Percentiles rank a stretch among this genome's conserved stretches.
These are phyloP conservation scores for Tylopilus sp. DNA, from an alignment of 768 basidiomycete genomes.

Conservation along the genomic window DNA sequence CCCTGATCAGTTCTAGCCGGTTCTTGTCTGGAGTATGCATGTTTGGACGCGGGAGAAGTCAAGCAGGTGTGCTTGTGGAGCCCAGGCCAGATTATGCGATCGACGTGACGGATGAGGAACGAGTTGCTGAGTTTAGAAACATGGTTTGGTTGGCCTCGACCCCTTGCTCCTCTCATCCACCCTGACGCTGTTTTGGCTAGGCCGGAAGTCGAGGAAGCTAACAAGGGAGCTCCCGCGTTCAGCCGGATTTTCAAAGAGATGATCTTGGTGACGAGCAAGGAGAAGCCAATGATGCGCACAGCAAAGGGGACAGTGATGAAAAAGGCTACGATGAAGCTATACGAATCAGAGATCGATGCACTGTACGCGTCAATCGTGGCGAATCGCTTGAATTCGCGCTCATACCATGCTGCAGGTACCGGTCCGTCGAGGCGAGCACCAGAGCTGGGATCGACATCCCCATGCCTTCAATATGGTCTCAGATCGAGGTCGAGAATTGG, in stretches of 20 bases:
- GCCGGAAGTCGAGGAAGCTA: slow-evolving; percentile 41
- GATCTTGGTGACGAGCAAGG: slow-evolving; percentile 43
- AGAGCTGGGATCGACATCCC: slow-evolving; percentile 21
- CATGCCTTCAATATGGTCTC: slow-evolving; percentile 24
- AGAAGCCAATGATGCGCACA: slow-evolving; percentile 42
- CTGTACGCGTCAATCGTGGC: slow-evolving; percentile 29
- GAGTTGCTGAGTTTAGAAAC: slow-evolving; percentile 34
- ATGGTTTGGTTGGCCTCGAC: slow-evolving; percentile 22
- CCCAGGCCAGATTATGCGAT: slow-evolving; percentile 33
- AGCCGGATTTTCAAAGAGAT: slow-evolving; percentile 50
- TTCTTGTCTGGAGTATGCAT: background rate
- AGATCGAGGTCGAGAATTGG: slow-evolving; percentile 23
- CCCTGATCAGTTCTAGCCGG: background rate
- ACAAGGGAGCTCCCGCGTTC: slow-evolving; percentile 36
- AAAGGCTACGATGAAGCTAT: slow-evolving; percentile 37
- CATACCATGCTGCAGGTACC: slow-evolving; percentile 23
- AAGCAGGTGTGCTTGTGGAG: slow-evolving; percentile 31
- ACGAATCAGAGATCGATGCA: slow-evolving; percentile 44
- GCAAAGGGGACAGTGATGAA: slow-evolving; percentile 46
- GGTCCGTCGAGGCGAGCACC: slow-evolving; percentile 23
- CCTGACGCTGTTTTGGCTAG: slow-evolving; percentile 12
- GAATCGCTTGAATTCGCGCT: background rate
- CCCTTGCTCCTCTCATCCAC: background rate
- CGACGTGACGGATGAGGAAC: slow-evolving; percentile 27
- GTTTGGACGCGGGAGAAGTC: background rate